Conservation (phyloP, 2,329 filamentous ascomycete genomes). For the Lasiodiplodia gonubiensis region DNA sequence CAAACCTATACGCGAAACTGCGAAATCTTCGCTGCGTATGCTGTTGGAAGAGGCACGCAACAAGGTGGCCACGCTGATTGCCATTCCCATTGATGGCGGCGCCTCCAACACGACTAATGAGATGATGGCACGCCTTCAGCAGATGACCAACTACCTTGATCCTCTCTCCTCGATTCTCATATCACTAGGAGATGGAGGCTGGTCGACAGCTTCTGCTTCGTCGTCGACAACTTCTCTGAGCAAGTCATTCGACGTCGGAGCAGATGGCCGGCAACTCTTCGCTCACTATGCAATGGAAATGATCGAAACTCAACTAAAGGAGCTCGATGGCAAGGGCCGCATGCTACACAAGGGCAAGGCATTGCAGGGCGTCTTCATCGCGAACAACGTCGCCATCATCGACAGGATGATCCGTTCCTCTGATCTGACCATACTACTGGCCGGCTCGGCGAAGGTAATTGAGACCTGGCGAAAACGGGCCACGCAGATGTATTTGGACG, state of each 20-base stretch:
- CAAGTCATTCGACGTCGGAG: slow-evolving; percentile 82
- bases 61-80: slow-evolving; percentile 67
- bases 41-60: slow-evolving; percentile 82
- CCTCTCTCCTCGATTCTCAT: slow-evolving; percentile 90
- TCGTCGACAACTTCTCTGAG: slow-evolving; percentile 64
- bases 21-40: slow-evolving; percentile 81
- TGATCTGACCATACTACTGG: slow-evolving; percentile 75
- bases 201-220: slow-evolving; percentile 62
- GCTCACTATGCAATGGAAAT: slow-evolving; percentile 89
- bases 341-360: slow-evolving; percentile 77
- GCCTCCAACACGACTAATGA: slow-evolving; percentile 79
- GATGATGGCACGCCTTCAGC: slow-evolving; percentile 83
- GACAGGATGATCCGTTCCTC: slow-evolving; percentile 84
- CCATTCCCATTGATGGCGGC: slow-evolving; percentile 78
- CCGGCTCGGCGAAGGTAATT: slow-evolving; percentile 67
- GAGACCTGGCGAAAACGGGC: slow-evolving; percentile 90
- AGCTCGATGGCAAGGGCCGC: slow-evolving; percentile 76
- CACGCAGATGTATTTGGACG: slow-evolving; percentile 78
- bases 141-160: slow-evolving; percentile 83
- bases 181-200: slow-evolving; percentile 90
- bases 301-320: slow-evolving; percentile 77
- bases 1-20: slow-evolving; percentile 89
- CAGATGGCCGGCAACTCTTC: slow-evolving; percentile 86
- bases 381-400: slow-evolving; percentile 83
- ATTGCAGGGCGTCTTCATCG: slow-evolving; percentile 84